Percentiles rank a stretch among this genome's conserved stretches.
Conservation (phyloP, 441 rosid species). For the Pelargonium citronellum region DNA sequence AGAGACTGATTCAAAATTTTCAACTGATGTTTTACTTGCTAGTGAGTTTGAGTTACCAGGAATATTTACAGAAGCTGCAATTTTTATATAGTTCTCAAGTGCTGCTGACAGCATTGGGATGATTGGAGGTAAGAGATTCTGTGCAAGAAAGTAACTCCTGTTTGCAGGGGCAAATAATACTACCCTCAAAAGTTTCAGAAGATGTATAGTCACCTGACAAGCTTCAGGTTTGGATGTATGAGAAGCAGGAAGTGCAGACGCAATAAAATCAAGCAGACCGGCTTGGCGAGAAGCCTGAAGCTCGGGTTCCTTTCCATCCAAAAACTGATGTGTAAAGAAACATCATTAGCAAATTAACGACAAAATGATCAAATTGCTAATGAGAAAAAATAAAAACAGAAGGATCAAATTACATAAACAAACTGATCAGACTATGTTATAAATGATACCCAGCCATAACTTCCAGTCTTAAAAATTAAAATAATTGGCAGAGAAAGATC, state of each 20-base stretch:
- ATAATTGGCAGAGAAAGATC: neutral
- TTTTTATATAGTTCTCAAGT: constrained; percentile 70
- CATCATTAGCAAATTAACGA: constrained; percentile 4
- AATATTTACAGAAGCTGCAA: constrained; percentile 59
- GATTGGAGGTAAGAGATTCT: constrained; percentile 71
- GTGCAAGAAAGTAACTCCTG: constrained; percentile 63
- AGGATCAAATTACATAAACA: too few relatives aligned
- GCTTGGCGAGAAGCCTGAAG: constrained; percentile 76
- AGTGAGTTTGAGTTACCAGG: constrained; percentile 33
- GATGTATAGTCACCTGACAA: constrained; percentile 65
- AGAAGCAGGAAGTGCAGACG: constrained; percentile 77
- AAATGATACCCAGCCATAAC: neutral
- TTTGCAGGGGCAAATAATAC: constrained; percentile 51
- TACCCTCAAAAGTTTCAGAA: constrained; percentile 62
- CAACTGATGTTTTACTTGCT: constrained; percentile 52
- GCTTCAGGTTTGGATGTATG: constrained; percentile 80
- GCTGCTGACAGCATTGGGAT: constrained; percentile 68
- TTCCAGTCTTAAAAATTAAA: constrained; percentile 8
- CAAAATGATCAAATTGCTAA: too few relatives aligned
- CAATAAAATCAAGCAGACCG: constrained; percentile 74
- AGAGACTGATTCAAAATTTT: constrained; percentile 53
- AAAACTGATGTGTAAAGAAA: constrained; percentile 41
- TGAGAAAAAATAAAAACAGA: too few relatives aligned
- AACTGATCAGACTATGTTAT: neutral
- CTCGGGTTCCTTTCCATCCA: constrained; percentile 75